These are phyloP conservation scores for Knufia fluminis DNA, from an alignment of 2,329 filamentous ascomycete genomes.

Conservation along the genomic window DNA sequence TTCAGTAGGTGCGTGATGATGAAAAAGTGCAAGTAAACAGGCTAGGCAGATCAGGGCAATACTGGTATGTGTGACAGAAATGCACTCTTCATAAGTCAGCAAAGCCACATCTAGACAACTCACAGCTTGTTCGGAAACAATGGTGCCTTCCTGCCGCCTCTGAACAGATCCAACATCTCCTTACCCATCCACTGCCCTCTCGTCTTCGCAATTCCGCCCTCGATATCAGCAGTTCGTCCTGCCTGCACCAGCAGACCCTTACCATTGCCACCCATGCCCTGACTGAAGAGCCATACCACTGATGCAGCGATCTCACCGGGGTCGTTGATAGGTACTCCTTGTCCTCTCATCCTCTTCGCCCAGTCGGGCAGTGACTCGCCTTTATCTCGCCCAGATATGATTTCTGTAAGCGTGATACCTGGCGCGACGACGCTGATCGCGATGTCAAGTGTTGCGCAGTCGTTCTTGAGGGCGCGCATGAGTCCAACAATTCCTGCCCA, in stretches of 20 bases:
- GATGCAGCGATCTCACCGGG: constrained; percentile 36
- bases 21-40: too few relatives aligned
- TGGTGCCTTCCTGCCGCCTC: constrained; percentile 32
- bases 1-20: too few relatives aligned
- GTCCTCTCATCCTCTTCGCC: constrained; percentile 34
- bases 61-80: too few relatives aligned
- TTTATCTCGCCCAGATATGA: constrained; percentile 29
- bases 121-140: constrained; percentile 25
- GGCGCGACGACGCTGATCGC: constrained; percentile 41
- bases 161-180: constrained; percentile 42
- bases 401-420: constrained; percentile 41
- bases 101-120: too few relatives aligned
- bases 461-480: constrained; percentile 41
- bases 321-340: constrained; percentile 41
- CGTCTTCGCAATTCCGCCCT: constrained; percentile 37
- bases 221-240: constrained; percentile 36
- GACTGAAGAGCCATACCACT: constrained; percentile 38
- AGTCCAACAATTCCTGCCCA: constrained; percentile 37
- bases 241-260: constrained; percentile 39
- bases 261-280: constrained; percentile 37
- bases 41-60: too few relatives aligned
- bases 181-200: constrained; percentile 41
- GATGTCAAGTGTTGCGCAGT: constrained; percentile 38
- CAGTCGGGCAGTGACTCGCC: constrained; percentile 31
- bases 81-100: too few relatives aligned